Evolutionary conservation across 2,329 filamentous ascomycete species (phyloP), one percentile per base, ranked within the genome.

Genomic region (Alternaria conjuncta): DNA sequence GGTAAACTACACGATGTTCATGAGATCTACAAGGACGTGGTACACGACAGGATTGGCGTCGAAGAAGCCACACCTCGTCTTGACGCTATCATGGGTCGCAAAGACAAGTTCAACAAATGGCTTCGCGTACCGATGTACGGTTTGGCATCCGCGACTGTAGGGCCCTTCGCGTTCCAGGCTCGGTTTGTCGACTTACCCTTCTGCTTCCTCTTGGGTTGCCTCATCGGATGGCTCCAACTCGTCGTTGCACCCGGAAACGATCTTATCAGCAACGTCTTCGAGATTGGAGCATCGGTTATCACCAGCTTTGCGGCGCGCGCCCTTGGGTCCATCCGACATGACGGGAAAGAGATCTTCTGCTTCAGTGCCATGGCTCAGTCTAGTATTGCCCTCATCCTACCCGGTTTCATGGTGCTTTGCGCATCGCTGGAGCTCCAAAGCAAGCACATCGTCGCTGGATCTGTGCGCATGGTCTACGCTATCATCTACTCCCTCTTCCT

Each of bases 1-100:
- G 91, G 91, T 26, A 91, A 90, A 71, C 85, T 94, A 12, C 86
- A 89, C 55, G 92, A 94, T 67, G 86, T 90, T 2, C 91, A 94
- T 71, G 87, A 91, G 69, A 88, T 94, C 59, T 94, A 94, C 82
- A 94, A 94, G 76, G 88, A 92, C 61, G 91, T 94, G n/a, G 87
- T 94, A 1, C 91, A 94, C 73, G 91, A 94, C 75, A 84, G 87
- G n/a, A 86, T 93, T 9, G 85, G 88, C 10, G 89, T 92, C 0
- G 90, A 93, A 45, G 90, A 92, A 67, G 91, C 90, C 1, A 90
- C 87, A 2, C 78, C 82, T 10, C 84, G 86, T 18, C 81, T 94
- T 1, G 86, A 92, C 50, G 84, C 85, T 28, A 92, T 92, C 46
- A 86, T 87, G 70, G 80, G 81, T n/a, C 82, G 84, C 10, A 84